These are phyloP conservation scores for Leccinum arenicola DNA, from an alignment of 768 basidiomycete genomes.

Conservation along the genomic window DNA sequence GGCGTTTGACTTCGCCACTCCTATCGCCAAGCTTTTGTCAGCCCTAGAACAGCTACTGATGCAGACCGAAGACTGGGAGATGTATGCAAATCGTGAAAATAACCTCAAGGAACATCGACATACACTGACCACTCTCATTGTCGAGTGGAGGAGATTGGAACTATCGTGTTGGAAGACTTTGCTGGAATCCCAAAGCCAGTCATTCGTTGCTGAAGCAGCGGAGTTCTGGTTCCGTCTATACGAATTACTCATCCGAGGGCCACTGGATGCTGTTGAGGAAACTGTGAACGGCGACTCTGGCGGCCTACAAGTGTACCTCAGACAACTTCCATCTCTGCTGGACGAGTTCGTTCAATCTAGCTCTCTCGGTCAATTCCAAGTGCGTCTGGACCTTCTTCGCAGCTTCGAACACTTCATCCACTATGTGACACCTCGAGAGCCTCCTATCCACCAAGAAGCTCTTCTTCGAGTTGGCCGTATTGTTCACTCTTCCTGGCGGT, in stretches of 20 bases:
- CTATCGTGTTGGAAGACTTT: slow-evolving; percentile 83
- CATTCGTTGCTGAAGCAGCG: slow-evolving; percentile 44
- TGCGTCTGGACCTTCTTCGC: slow-evolving; percentile 62
- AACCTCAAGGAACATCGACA: slow-evolving; percentile 68
- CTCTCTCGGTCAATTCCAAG: slow-evolving; percentile 80
- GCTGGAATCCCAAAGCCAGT: slow-evolving; percentile 63
- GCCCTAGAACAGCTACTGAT: slow-evolving; percentile 81
- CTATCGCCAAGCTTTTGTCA: slow-evolving; percentile 80
- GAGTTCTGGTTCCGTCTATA: slow-evolving; percentile 94
- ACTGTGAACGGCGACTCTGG: slow-evolving; percentile 31
- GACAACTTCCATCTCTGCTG: slow-evolving; percentile 69
- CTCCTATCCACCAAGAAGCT: slow-evolving; percentile 26
- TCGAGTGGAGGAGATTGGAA: slow-evolving; percentile 90
- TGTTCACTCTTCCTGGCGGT: slow-evolving; percentile 56
- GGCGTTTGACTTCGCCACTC: slow-evolving; percentile 55
- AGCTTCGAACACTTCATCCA: slow-evolving; percentile 60
- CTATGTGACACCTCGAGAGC: slow-evolving; percentile 34
- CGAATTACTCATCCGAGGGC: slow-evolving; percentile 68
- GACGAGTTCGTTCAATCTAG: slow-evolving; percentile 73
- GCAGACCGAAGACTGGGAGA: slow-evolving; percentile 95
- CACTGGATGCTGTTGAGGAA: slow-evolving; percentile 45
- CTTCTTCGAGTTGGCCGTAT: slow-evolving; percentile 55
- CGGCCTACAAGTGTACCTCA: slow-evolving; percentile 51
- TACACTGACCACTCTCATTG: slow-evolving; percentile 65
- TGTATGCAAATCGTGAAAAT: slow-evolving; percentile 90